Evolutionary conservation across 176 grass and related monocot genomes (phyloP).

Genomic region (Phoenix roebelenii): DNA sequence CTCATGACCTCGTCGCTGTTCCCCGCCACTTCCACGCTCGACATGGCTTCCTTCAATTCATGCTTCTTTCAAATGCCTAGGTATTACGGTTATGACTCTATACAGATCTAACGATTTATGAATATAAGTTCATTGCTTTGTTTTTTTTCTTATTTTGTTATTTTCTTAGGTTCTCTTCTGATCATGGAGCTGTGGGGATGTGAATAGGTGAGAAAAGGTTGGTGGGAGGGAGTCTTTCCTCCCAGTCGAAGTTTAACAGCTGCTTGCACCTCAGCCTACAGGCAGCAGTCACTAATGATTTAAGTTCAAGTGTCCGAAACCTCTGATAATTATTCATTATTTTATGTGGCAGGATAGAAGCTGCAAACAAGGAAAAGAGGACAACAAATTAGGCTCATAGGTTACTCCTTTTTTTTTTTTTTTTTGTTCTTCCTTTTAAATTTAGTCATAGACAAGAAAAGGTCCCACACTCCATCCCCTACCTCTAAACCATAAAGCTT

Average conservation of each 20-base stretch:
- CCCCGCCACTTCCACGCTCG: conserved; percentile 35
- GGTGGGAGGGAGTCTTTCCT: conserved; percentile 18
- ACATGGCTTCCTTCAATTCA: conserved; percentile 51
- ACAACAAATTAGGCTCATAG: conserved; percentile 38
- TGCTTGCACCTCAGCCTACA: not conserved
- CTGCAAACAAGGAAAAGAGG: conserved; percentile 14
- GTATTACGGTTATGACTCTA: conserved; percentile 8
- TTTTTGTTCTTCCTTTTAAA: conserved; percentile 11
- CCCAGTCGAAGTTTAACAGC: conserved; percentile 25
- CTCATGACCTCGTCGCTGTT: conserved; percentile 46
- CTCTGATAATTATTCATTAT: conserved; percentile 19
- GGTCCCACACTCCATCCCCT: conserved; percentile 15
- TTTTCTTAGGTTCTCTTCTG: conserved; percentile 52
- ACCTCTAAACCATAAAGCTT: conserved; percentile 6
- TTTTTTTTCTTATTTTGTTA: not conserved
- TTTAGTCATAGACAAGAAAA: conserved; percentile 25
- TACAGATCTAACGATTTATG: not conserved
- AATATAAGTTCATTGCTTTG: not conserved
- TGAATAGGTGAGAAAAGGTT: conserved; percentile 36
- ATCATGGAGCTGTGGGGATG: conserved; percentile 68
- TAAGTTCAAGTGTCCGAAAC: not conserved
- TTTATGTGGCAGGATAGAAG: conserved; percentile 30
- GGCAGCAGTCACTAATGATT: conserved; percentile 13
- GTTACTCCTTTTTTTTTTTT: conserved; percentile 26
- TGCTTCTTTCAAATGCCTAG: conserved; percentile 57